These are phyloP conservation scores for Boletus reticuloceps DNA, from an alignment of 768 basidiomycete species.

Conservation along the genomic window DNA sequence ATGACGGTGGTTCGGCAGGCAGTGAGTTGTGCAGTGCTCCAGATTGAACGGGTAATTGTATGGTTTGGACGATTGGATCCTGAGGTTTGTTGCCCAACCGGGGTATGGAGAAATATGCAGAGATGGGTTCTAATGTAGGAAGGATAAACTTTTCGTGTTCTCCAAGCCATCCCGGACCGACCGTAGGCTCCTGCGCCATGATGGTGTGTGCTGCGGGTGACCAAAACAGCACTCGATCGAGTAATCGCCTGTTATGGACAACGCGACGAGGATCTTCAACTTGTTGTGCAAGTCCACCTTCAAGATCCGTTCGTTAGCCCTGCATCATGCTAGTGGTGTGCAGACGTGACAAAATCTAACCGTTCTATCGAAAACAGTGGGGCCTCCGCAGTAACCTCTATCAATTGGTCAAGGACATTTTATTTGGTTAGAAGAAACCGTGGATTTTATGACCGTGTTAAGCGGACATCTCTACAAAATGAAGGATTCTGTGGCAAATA, in stretches of 20 bases:
- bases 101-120: conserved; percentile 59
- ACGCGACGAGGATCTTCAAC: too few species aligned
- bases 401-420: too few species aligned
- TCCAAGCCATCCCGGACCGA: conserved; percentile 8
- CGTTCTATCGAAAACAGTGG: too few species aligned
- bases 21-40: not conserved
- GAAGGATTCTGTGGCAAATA: conserved; percentile 24
- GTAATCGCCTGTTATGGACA: not conserved
- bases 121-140: conserved; percentile 37
- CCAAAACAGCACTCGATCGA: too few species aligned
- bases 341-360: too few species aligned
- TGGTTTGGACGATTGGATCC: conserved; percentile 68
- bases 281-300: too few species aligned
- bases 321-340: too few species aligned
- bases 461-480: conserved; percentile 26
- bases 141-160: conserved; percentile 19
- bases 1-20: not conserved
- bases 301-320: too few species aligned
- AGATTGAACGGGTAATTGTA: conserved; percentile 29
- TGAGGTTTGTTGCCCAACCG: conserved; percentile 68
- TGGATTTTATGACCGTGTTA: conserved; percentile 1
- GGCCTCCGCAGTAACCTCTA: too few species aligned
- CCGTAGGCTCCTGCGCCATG: conserved; percentile 1
- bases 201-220: not conserved
- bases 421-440: too few species aligned